Base-by-base conservation (phyloP, 2,329 filamentous ascomycete genomes). In the Colletotrichum camelliae region DNA sequence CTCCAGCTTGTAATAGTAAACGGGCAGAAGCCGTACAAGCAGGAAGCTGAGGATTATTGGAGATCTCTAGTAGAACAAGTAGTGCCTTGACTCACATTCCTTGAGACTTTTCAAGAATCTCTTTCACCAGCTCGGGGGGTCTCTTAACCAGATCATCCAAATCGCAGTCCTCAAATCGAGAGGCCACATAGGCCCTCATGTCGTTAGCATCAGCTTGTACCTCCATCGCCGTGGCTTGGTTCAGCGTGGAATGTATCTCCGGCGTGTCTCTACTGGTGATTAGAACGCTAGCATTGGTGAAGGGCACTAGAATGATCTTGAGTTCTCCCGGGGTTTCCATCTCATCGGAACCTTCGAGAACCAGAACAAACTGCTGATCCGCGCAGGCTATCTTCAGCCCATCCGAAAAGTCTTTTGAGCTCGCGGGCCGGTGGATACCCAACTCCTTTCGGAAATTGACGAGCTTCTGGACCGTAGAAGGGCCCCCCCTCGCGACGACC, bases 401-500 rank as follows among this genome's bases (percentile, higher is more conserved):
- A 48, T 13, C 43, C 0, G n/a, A 13, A 3, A 48, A 48, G 43
- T 13, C 43, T 48, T 48, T 48, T 2, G 43, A 48, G 3, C 43
- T 13, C 0, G 0, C 1, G 0, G 43, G 43, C 5, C 43, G 18
- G 6, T 1, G 43, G 2, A 21, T 4, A 7, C 43, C 43, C n/a
- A 48, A 7, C 5, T 48, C 10, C 6, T 4, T 48, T 48, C 43
- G 10, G 5, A 48, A 4, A 2, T 0, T 13, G 10, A 21, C 43
- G 10, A 48, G n/a, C 43, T 48, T 48, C 3, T 48, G n/a, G 1
- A 48, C 0, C 10, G 43, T 48, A 7, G n/a, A 1, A 5, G 43
- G 5, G 1, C 5, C 1, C 21, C n/a, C 43, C n/a, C 1, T 48
- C 1, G n/a, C 0, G n/a, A 7, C 7, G 43, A 48, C n/a, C 43